Evolutionary conservation across 805 yeast genomes (phyloP).

Genomic region (Yamadazyma ubonensis): DNA sequence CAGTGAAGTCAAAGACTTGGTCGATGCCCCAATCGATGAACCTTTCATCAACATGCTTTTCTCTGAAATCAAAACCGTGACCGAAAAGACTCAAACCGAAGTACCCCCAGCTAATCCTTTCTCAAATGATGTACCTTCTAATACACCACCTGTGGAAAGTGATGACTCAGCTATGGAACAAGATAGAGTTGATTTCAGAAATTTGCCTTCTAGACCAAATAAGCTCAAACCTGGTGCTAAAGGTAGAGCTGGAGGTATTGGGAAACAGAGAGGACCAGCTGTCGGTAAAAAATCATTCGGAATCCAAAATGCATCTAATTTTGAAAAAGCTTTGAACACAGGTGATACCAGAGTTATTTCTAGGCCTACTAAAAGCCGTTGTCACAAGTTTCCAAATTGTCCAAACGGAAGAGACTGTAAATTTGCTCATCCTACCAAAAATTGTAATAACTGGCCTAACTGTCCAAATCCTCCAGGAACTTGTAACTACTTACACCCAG

Average conservation of each 20-base stretch:
- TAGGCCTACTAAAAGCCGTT: conserved; percentile 59
- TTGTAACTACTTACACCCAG: conserved; percentile 80
- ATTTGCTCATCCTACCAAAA: conserved; percentile 76
- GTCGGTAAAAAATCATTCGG: conserved; percentile 30
- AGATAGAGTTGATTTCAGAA: conserved; percentile 16
- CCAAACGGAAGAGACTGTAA: conserved; percentile 59
- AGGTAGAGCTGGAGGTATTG: conserved; percentile 22
- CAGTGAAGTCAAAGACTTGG: conserved; percentile 57
- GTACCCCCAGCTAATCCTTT: conserved; percentile 10
- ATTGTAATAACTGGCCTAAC: conserved; percentile 71
- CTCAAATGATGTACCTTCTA: neutral
- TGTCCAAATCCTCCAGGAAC: conserved; percentile 81
- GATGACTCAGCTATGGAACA: conserved; percentile 13
- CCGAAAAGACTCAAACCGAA: conserved; percentile 14
- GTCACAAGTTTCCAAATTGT: conserved; percentile 72
- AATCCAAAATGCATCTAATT: conserved; percentile 38
- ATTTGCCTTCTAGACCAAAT: conserved; percentile 11
- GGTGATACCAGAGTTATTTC: conserved; percentile 36
- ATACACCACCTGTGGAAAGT: neutral
- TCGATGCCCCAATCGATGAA: conserved; percentile 59
- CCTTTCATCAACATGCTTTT: conserved; percentile 57
- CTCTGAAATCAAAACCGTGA: conserved; percentile 50
- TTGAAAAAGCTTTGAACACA: conserved; percentile 42
- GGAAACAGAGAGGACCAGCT: conserved; percentile 20
- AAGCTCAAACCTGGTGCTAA: conserved; percentile 4